These are phyloP conservation scores for Castanea mollissima DNA, from an alignment of 306 rosid species.

Conservation along the genomic window DNA sequence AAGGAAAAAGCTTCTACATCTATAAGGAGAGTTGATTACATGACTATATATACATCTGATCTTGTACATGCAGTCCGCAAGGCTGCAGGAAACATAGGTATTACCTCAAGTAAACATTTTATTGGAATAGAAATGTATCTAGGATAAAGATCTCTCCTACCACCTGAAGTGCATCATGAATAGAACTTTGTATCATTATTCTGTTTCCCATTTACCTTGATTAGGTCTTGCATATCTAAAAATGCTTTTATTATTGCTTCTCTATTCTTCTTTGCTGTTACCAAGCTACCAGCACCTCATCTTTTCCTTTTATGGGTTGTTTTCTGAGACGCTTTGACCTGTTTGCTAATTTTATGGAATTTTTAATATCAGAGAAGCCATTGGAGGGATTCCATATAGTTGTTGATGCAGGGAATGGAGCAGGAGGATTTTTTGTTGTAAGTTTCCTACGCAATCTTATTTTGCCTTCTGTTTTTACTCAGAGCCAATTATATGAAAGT, in stretches of 20 bases:
- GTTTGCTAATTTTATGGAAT: conserved; percentile 20
- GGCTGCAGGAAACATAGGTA: conserved; percentile 91
- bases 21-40: conserved; percentile 68
- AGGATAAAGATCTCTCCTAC: conserved; percentile 13
- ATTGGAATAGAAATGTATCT: conserved; percentile 13
- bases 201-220: not conserved
- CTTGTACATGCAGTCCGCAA: conserved; percentile 82
- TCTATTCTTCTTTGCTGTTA: not conserved
- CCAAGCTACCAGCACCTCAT: not conserved
- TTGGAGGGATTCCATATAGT: conserved; percentile 91
- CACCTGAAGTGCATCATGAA: conserved; percentile 11
- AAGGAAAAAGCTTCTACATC: conserved; percentile 51
- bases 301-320: conserved; percentile 1
- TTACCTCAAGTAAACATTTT: conserved; percentile 26
- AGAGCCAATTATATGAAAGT: not conserved
- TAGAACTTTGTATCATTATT: not conserved
- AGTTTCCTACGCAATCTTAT: conserved; percentile 24
- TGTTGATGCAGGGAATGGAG: conserved; percentile 98
- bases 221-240: not conserved
- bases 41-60: conserved; percentile 77
- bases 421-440: conserved; percentile 92
- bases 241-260: not conserved
- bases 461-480: not conserved
- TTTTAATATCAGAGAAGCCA: conserved; percentile 66
- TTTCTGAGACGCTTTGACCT: conserved; percentile 13